A percentile compares a stretch with the other conserved stretches of the same genome.
These are phyloP conservation scores for Colletotrichum orbiculare DNA, from an alignment of 2,329 filamentous ascomycete genomes.

Conservation along the genomic window DNA sequence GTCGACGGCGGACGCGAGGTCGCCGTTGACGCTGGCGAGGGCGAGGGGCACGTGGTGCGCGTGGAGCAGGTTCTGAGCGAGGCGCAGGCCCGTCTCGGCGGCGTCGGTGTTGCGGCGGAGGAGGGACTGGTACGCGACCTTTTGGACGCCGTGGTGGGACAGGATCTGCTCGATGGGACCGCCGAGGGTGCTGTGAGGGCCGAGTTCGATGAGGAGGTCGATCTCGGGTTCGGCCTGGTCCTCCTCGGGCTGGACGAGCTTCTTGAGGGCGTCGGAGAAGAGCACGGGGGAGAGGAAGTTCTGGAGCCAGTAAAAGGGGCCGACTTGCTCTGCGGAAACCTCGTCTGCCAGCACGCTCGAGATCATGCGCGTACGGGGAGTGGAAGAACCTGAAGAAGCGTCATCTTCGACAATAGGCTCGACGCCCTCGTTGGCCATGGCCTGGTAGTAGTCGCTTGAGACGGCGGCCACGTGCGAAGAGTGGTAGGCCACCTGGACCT, in stretches of 20 bases:
- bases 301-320: constrained; percentile 28
- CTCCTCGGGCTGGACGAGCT: constrained; percentile 29
- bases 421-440: background rate
- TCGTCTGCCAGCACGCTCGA: constrained; percentile 7
- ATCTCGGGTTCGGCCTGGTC: constrained; percentile 25
- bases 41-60: background rate
- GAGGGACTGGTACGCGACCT: constrained; percentile 9
- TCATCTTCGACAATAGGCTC: too few species aligned
- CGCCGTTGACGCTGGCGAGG: constrained; percentile 10
- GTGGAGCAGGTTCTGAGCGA: constrained; percentile 48
- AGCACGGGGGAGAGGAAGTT: constrained; percentile 33
- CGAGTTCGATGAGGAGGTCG: constrained; percentile 44
- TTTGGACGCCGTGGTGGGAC: constrained; percentile 19
- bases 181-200: constrained; percentile 44
- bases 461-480: constrained; percentile 37
- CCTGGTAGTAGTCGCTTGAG: background rate
- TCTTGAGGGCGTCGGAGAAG: constrained; percentile 46
- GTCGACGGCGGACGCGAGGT: background rate
- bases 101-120: background rate
- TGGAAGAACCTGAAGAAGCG: too few species aligned
- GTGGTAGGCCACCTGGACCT: constrained; percentile 38
- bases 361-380: background rate
- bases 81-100: constrained; percentile 51
- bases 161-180: constrained; percentile 44
- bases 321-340: constrained; percentile 1